Conservation (phyloP, 140 eudicot species). For the Flaveria floridana region DNA sequence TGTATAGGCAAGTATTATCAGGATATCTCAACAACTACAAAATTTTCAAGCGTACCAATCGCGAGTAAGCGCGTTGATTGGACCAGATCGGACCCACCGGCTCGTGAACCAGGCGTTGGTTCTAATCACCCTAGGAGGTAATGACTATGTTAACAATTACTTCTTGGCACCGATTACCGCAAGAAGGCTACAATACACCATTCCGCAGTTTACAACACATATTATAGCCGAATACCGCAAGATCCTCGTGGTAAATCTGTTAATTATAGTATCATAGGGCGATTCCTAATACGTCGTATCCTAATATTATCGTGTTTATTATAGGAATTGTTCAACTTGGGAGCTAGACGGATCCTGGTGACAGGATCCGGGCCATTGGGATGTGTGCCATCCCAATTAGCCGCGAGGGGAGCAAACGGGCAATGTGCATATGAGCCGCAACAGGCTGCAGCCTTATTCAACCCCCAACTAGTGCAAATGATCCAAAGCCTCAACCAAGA, state of each 20-base stretch:
- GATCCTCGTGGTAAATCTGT: constrained; percentile 45
- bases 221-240: constrained; percentile 58
- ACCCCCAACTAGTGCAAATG: constrained; percentile 67
- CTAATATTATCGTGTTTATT: not conserved
- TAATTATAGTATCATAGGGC: not conserved
- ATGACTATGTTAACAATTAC: constrained; percentile 82
- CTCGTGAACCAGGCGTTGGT: constrained; percentile 67
- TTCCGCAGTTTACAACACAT: constrained; percentile 44
- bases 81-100: constrained; percentile 36
- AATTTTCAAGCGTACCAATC: constrained; percentile 55
- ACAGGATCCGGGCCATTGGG: constrained; percentile 84
- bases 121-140: constrained; percentile 69
- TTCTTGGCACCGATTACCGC: constrained; percentile 56
- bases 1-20: constrained; percentile 54
- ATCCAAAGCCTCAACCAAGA: constrained; percentile 52
- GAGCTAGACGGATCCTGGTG: constrained; percentile 66
- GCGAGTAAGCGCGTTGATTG: constrained; percentile 48
- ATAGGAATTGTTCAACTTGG: constrained; percentile 58
- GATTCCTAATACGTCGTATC: not conserved
- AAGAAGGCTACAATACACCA: constrained; percentile 57
- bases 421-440: constrained; percentile 68
- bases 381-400: constrained; percentile 72
- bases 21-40: constrained; percentile 49
- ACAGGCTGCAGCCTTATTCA: constrained; percentile 55
- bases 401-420: constrained; percentile 50